Evolutionary conservation across 2,329 filamentous ascomycete species (phyloP), one percentile per base, ranked within the genome.

Genomic region (Cladosporium colombiae): DNA sequence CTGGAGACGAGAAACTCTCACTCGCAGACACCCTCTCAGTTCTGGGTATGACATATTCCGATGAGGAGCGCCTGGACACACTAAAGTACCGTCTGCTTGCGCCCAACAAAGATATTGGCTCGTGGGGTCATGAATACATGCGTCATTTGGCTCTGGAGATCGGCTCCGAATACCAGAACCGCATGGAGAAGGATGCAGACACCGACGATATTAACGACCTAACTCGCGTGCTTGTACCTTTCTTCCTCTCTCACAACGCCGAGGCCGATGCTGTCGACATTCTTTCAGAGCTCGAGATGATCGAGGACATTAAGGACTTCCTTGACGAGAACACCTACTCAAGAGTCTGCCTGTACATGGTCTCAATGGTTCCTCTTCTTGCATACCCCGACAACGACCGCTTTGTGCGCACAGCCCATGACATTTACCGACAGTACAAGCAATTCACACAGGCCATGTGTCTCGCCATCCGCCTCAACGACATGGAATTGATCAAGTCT

Each of bases 91-190:
- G 95, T 70, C 85, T 99, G 61, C 85, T 97, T 67, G 90, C 94
- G 40, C 93, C 93, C 33, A 91, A 93, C 46, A 89, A 93, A 78
- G 95, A 99, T 79, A 92, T 99, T 75, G 91, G 89, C 65, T 97
- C 94, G 6, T 99, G 95, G 95, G 95, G 95, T 66, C 96, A 99
- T 78, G 95, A 99, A 84, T 99, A 99, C 79, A 93, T 96, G 76
- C 88, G 96, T 68, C 96, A 99, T 81, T 84, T 99, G 70, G 94
- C 95, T 29, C 84, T 99, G 67, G 94, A 99, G 81, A 95, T 99
- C 71, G 95, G 95, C 65, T 90, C 96, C 79, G 94, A 98, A 70
- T 97, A 96, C 77, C 91, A 88, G 76, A 93, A 93, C 80, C 88
- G 94, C 71, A 82, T 97, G 78, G 90, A 91, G 60, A 89, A 92